A percentile compares a stretch with the other conserved stretches of the same genome.
phyloP scores from a whole-genome alignment of 768 basidiomycete species.

The Gloeostereum incarnatum region DNA sequence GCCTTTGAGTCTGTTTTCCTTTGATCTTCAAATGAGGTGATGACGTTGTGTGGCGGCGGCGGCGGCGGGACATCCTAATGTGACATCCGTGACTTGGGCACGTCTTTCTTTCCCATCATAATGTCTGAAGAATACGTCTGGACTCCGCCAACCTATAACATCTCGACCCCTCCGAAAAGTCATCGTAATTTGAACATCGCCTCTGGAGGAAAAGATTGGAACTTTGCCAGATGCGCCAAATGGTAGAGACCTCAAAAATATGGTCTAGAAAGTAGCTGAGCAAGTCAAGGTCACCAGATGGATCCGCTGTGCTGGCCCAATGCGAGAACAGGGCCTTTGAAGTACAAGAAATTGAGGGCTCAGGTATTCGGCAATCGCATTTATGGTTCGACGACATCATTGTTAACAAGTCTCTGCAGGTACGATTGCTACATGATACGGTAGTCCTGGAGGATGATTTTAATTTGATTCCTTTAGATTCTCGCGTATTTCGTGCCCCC shows the following conservation, averaged over 20 bases:
- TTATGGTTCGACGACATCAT: background rate
- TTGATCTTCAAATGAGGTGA: too few species aligned
- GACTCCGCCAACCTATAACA: constrained; percentile 20
- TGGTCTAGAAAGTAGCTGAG: background rate
- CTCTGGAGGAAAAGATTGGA: constrained; percentile 18
- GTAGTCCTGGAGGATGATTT: constrained; percentile 1
- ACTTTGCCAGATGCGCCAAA: constrained; percentile 47
- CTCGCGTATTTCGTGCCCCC: constrained; percentile 37
- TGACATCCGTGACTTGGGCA: background rate
- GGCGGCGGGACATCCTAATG: background rate
- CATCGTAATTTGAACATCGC: constrained; percentile 8
- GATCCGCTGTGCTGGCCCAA: constrained; percentile 53
- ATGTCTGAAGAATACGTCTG: too few species aligned
- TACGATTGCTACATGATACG: too few species aligned
- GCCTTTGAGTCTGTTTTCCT: too few species aligned
- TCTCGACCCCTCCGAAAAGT: constrained; percentile 10
- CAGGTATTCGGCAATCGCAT: constrained; percentile 1
- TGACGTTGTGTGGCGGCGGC: too few species aligned
- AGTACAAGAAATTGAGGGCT: constrained; percentile 20
- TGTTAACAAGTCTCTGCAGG: background rate
- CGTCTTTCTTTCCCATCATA: too few species aligned
- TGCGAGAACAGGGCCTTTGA: constrained; percentile 67
- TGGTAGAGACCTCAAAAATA: constrained; percentile 29
- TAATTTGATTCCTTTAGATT: constrained; percentile 1
- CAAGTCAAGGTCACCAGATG: constrained; percentile 61